Percentiles rank a stretch among this genome's conserved stretches.
These are phyloP conservation scores for Aspergillus diversus DNA, from an alignment of 495 filamentous ascomycete species.

Conservation along the genomic window DNA sequence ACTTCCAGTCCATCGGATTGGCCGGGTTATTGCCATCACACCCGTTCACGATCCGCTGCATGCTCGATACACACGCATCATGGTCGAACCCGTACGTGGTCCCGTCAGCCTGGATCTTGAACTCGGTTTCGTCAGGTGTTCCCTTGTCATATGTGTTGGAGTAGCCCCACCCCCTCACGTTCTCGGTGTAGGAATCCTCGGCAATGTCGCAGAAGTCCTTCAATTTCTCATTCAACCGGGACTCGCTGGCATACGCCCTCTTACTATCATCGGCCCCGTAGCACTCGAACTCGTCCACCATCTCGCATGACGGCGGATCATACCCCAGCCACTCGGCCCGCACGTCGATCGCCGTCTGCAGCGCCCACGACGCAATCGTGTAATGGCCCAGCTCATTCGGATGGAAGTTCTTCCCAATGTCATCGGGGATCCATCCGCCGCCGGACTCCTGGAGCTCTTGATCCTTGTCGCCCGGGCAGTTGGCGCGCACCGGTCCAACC, in stretches of 20 bases:
- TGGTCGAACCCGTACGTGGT: slow-evolving; percentile 14
- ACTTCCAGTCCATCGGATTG: slow-evolving; percentile 42
- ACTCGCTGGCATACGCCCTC: neutral
- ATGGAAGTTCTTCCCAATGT: slow-evolving; percentile 31
- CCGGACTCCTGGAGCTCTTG: neutral
- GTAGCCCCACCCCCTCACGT: neutral
- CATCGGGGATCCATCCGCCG: slow-evolving; percentile 24
- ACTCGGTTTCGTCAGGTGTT: slow-evolving; percentile 27
- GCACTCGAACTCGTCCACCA: slow-evolving; percentile 25
- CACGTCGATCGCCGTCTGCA: slow-evolving; percentile 13
- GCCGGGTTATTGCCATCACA: slow-evolving; percentile 39
- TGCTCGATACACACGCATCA: slow-evolving; percentile 18
- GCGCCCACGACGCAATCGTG: slow-evolving; percentile 27
- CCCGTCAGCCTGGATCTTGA: slow-evolving; percentile 16
- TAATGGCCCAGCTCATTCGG: slow-evolving; percentile 29
- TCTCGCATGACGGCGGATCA: slow-evolving; percentile 6
- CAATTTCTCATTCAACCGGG: neutral
- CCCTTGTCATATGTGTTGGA: neutral
- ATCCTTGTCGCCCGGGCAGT: slow-evolving; percentile 10
- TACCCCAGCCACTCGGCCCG: slow-evolving; percentile 22
- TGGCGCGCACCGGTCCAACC: neutral
- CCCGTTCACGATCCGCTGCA: slow-evolving; percentile 26
- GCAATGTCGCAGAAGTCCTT: neutral
- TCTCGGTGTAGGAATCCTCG: neutral
- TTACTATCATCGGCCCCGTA: slow-evolving; percentile 6